Evolutionary conservation across 75 land plant species (phyloP), one percentile per base, ranked within the genome.

Genomic region (Pinus tabuliformis): DNA sequence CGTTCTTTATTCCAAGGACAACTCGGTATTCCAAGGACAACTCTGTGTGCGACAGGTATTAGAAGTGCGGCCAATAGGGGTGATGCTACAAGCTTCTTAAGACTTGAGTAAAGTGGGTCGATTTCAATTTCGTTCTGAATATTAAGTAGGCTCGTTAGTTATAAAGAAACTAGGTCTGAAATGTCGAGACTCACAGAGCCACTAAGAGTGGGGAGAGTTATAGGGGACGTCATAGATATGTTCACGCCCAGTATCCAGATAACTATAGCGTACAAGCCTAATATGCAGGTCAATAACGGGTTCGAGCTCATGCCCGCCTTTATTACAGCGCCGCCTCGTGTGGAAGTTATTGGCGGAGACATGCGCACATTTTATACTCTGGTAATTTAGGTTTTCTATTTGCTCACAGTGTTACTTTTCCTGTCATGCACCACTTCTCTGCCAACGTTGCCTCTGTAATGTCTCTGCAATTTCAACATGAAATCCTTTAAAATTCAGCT

Each of bases 171-270:
- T 3, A 14, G 28, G 65, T 22, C 14, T 9, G 26, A 15, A 17
- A 64, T 63, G 68, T 64, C 17, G 20, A 72, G 73, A 72, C 21
- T n/a, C 6, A 45, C 21, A 72, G 73, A 72, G 21, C 73, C 73
- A 72, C 56, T 72, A n/a, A 49, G 7, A 49, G 18, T 72, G 6
- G 73, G 5, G 12, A 37, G 73, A 49, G 56, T 72, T 6, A 49
- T 72, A n/a, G 73, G 73, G 21, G 73, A 45, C 37, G 73, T 72
- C 5, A 20, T 72, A 15, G 73, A 72, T 72, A 22, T 49, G 54
- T 72, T 72, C 56, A 72, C 49, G 13, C 49, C 56, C 14, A 20
- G 54, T 14, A 18, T 72, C 21, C 21, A 39, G 21, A 39, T 72
- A 3, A 72, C n/a, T 42, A 56, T 72, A 2, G 18, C 18, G 2